These are phyloP conservation scores for Coprinopsis sp. DNA, from an alignment of 768 basidiomycete species.

Conservation along the genomic window DNA sequence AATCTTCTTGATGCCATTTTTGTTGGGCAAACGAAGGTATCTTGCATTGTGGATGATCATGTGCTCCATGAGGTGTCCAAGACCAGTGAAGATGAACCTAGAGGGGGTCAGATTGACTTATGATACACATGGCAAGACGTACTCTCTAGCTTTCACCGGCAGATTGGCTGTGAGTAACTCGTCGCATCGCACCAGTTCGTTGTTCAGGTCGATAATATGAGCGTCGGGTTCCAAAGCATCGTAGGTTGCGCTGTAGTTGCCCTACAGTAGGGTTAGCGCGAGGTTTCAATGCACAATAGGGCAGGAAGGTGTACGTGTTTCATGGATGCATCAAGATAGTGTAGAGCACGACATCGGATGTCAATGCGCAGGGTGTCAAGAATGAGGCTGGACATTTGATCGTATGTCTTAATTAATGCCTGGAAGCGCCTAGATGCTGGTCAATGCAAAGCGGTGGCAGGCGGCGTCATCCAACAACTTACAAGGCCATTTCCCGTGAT, in stretches of 20 bases:
- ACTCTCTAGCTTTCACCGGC: conserved; percentile 65
- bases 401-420: conserved; percentile 84
- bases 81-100: conserved; percentile 85
- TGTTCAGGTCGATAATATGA: conserved; percentile 80
- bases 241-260: conserved; percentile 75
- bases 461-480: conserved; percentile 26
- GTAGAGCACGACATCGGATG: conserved; percentile 76
- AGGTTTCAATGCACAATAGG: neutral
- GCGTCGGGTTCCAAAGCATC: conserved; percentile 92
- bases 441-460: neutral
- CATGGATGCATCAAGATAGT: conserved; percentile 77
- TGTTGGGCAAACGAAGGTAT: conserved; percentile 62
- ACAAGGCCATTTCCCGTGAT: conserved; percentile 88
- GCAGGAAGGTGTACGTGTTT: conserved; percentile 50
- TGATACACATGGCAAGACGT: conserved; percentile 20
- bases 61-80: conserved; percentile 82
- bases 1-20: conserved; percentile 81
- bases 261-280: no score
- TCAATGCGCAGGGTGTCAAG: conserved; percentile 86
- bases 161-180: conserved; percentile 62
- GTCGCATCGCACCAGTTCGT: conserved; percentile 71
- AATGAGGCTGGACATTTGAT: conserved; percentile 82
- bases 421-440: conserved; percentile 72
- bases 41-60: conserved; percentile 73
- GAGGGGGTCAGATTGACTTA: neutral